Evolutionary conservation across 371 early-diverging fungal genomes (phyloP).

Genomic region (Circinella minor): DNA sequence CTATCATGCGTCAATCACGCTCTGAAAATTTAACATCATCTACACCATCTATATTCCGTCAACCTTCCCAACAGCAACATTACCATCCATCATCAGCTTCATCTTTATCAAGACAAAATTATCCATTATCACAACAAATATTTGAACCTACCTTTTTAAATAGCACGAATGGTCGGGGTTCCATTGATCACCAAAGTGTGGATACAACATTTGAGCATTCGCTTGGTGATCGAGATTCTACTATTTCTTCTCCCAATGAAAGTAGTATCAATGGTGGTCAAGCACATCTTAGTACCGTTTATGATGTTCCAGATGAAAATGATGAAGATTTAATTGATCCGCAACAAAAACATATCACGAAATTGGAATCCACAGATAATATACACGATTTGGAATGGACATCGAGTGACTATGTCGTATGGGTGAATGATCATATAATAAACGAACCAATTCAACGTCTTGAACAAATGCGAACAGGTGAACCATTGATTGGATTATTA

Average conservation of each 20-base stretch:
- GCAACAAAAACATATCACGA: conserved; percentile 28
- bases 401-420: conserved; percentile 43
- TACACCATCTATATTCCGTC: background rate
- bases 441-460: conserved; percentile 13
- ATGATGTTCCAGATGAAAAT: conserved; percentile 33
- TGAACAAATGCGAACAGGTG: conserved; percentile 47
- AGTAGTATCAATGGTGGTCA: conserved; percentile 1
- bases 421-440: conserved; percentile 59
- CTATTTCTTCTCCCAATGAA: background rate
- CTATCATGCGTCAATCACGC: conserved; percentile 20
- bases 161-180: no score
- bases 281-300: conserved; percentile 14
- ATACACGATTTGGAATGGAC: conserved; percentile 7
- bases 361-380: conserved; percentile 7
- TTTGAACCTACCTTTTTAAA: background rate
- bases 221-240: background rate
- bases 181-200: background rate
- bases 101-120: no score
- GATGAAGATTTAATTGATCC: conserved; percentile 56
- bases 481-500: conserved; percentile 52
- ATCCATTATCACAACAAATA: background rate
- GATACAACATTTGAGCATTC: conserved; percentile 11
- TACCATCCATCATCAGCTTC: background rate
- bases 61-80: background rate
- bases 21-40: conserved; percentile 16